Base-by-base conservation (phyloP, 2,329 filamentous ascomycete genomes). In the Bimuria novae-zelandiae region DNA sequence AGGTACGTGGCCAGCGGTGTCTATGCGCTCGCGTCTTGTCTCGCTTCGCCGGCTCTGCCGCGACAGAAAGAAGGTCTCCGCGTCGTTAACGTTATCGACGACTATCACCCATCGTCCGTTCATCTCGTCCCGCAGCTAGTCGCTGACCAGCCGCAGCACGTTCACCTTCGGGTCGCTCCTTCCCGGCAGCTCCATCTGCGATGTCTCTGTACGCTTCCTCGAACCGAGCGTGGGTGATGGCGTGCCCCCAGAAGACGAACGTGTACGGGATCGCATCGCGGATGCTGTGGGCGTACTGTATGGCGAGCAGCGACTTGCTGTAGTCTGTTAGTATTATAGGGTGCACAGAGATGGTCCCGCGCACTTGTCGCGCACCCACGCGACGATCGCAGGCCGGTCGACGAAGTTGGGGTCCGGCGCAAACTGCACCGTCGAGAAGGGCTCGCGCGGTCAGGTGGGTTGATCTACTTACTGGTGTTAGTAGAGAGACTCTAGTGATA, bases 231-330 rank as follows among this genome's bases (percentile, higher is more conserved):
- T 32, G 21, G 40, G 48, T 60, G 47, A 59, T 54, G 3, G 67
- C 68, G 45, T 65, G 51, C 4, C 71, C 49, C 67, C 67, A 73
- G 51, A 72, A 64, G 3, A 68, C 55, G 25, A 49, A 65, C 5
- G 47, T 64, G 4, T 59, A 16, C 10, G 63, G 60, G n/a, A 50
- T 57, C n/a, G 32, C 23, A 22, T 67, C 45, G 23, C 60, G 51
- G 21, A 57, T 36, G 14, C 44, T 48, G 45, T 69, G 52, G n/a
- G 53, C 27, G 39, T 62, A 56, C 45, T 68, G 60, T 35, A 69
- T 67, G 6, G 63, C 65, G 33, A 52, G 42, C n/a, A n/a, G n/a
- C n/a, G n/a, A n/a, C n/a, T n/a, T n/a, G n/a, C n/a, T n/a, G n/a
- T n/a, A n/a, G 49, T 27, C 21, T 32, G 40, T 55, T 42, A 54